Conservation (phyloP, 768 basidiomycete species). For the Goffeauzyma gilvescens region DNA sequence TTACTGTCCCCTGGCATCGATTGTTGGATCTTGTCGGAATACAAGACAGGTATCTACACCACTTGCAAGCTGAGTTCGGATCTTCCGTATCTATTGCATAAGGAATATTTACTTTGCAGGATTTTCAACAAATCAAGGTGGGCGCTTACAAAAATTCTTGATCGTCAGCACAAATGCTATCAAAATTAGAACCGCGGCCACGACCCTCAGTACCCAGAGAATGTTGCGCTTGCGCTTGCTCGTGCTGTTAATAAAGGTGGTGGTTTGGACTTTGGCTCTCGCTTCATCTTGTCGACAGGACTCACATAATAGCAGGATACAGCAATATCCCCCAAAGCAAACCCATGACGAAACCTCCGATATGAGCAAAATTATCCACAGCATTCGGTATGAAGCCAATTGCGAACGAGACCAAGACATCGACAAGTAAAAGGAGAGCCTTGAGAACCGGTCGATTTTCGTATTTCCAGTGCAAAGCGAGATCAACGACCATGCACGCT, state of each 20-base stretch:
- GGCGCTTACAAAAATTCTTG: slow-evolving; percentile 51
- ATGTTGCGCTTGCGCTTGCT: slow-evolving; percentile 53
- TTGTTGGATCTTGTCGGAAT: slow-evolving; percentile 46
- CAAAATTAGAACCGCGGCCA: slow-evolving; percentile 55
- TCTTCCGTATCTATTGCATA: slow-evolving; percentile 31
- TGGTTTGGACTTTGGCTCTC: too few relatives aligned
- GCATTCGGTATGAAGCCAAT: slow-evolving; percentile 35
- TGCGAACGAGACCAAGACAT: not conserved
- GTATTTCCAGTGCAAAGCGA: slow-evolving; percentile 81
- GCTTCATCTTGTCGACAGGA: too few relatives aligned
- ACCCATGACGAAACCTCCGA: slow-evolving; percentile 40
- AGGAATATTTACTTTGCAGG: not conserved
- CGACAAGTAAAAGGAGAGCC: slow-evolving; percentile 34
- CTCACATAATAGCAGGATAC: slow-evolving; percentile 53
- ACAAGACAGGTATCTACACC: slow-evolving; percentile 79
- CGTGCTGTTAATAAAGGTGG: slow-evolving; percentile 35
- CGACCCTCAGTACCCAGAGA: slow-evolving; percentile 52
- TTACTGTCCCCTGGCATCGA: slow-evolving; percentile 31
- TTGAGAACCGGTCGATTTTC: slow-evolving; percentile 64
- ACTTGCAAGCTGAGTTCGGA: slow-evolving; percentile 41
- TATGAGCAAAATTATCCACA: slow-evolving; percentile 83
- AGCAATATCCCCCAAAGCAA: slow-evolving; percentile 64
- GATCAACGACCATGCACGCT: slow-evolving; percentile 45
- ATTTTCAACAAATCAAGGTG: not conserved
- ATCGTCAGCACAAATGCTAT: slow-evolving; percentile 64